These are phyloP conservation scores for Bruguiera hainesii DNA, from an alignment of 441 rosid genomes.

Conservation along the genomic window DNA sequence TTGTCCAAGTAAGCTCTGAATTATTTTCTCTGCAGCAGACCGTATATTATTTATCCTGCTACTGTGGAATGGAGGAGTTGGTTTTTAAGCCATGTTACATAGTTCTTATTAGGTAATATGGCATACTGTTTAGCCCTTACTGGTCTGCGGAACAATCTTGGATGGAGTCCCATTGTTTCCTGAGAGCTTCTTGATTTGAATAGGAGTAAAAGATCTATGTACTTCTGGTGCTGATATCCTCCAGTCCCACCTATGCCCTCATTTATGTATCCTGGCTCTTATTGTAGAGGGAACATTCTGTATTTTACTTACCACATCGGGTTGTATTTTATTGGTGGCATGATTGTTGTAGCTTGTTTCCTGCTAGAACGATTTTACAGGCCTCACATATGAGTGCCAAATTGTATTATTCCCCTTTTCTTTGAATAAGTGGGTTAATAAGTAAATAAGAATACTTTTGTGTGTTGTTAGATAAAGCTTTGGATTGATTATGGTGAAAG, in stretches of 20 bases:
- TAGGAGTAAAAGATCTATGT: neutral
- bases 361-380: slow-evolving; percentile 12
- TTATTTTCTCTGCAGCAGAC: neutral
- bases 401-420: neutral
- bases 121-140: neutral
- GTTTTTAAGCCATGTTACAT: neutral
- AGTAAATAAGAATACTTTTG: neutral
- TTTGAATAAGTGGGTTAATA: neutral
- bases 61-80: neutral
- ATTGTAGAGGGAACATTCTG: slow-evolving; percentile 3
- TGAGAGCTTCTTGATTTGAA: neutral
- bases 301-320: neutral
- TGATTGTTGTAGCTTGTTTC: neutral
- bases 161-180: neutral
- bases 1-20: neutral
- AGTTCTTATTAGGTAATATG: neutral
- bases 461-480: neutral
- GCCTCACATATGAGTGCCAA: neutral
- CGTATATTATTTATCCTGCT: neutral
- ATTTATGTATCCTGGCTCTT: neutral
- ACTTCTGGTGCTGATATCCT: neutral
- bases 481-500: too few species aligned
- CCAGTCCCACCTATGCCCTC: neutral
- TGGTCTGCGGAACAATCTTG: neutral
- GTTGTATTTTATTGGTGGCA: neutral